Base-by-base conservation (phyloP, 2,329 filamentous ascomycete genomes). In the Claviceps pazoutovae region DNA sequence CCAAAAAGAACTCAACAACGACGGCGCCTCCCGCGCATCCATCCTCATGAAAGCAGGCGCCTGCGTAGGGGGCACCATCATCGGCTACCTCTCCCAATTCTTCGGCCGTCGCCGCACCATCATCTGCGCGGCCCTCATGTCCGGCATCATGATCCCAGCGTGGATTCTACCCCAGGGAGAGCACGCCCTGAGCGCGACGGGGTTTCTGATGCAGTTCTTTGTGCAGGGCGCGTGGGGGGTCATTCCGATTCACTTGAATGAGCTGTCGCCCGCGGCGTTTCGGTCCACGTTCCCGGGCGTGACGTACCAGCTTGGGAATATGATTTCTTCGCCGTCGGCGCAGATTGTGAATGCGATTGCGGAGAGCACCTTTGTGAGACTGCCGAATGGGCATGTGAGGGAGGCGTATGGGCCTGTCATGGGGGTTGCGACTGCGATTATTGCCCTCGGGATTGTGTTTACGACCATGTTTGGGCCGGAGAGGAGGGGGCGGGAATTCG, bases 1-100 rank as follows among this genome's bases (percentile, higher is more conserved):
- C 4, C 76, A 87, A 59, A 89, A 90, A 67, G 79, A 82, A 56
- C 73, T 90, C 53, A 61, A 73, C 51, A 83, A 86, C 59, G 62
- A 70, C 1, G 74, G 73, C 1, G 83, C 85, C 4, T 84, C 77
- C 7, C 79, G 84, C n/a, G 84, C 84, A 16, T 84, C 79, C n/a
- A 89, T 90, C 58, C 67, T 90, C 53, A 88, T 88, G 82, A 89
- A 89, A 68, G 80, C 77, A 1, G 86, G 86, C 26, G 84, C 86
- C 44, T 86, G 83, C 58, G 78, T 88, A 1, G 86, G 84, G 37
- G 84, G 84, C 26, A 83, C 80, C 43, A 78, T 84, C 55, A 76
- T 86, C 54, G 87, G 86, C 21, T 90, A 89, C 64, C 59, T 81
- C 7, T 87, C 82, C 7, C 86, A 91, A 62, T 88, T 82, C 62